Evolutionary conservation across 2,329 filamentous ascomycete genomes (phyloP).

Genomic region (Colletotrichum sansevieriae): DNA sequence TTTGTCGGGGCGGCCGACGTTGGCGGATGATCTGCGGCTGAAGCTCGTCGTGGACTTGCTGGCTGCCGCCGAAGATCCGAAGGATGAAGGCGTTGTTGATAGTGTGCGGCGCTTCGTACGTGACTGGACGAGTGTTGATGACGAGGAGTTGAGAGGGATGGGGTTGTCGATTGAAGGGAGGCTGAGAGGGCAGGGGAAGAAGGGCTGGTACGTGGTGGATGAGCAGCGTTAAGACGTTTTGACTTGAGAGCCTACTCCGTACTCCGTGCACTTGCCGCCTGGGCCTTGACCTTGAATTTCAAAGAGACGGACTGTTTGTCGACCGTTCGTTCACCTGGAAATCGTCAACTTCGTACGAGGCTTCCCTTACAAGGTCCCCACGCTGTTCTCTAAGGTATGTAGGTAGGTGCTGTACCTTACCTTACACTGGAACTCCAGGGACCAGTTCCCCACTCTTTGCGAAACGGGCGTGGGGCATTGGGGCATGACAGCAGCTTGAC

Average conservation of each 20-base stretch:
- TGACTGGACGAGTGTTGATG: background rate
- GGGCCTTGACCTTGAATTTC: background rate
- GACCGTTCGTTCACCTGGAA: background rate
- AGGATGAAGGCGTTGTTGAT: background rate
- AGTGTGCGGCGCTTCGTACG: conserved; percentile 9
- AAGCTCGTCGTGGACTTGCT: background rate
- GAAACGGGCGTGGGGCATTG: conserved; percentile 8
- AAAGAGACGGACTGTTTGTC: no score
- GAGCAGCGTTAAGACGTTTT: background rate
- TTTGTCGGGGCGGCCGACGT: background rate
- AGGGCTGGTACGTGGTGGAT: background rate
- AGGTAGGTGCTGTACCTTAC: no score
- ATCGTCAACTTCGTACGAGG: background rate
- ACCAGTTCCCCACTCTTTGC: conserved; percentile 5
- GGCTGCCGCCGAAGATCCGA: conserved; percentile 5
- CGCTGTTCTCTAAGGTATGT: background rate
- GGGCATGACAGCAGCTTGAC: background rate
- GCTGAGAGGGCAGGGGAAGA: background rate
- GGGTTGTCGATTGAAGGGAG: background rate
- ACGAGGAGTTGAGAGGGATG: conserved; percentile 6
- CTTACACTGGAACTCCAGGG: background rate
- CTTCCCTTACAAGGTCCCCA: background rate
- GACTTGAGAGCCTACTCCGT: no score
- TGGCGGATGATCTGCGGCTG: conserved; percentile 19
- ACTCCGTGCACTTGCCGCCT: no score